Evolutionary conservation across 805 yeast species (phyloP), one percentile per base, ranked within the genome.

Genomic region (Candida patagonica): DNA sequence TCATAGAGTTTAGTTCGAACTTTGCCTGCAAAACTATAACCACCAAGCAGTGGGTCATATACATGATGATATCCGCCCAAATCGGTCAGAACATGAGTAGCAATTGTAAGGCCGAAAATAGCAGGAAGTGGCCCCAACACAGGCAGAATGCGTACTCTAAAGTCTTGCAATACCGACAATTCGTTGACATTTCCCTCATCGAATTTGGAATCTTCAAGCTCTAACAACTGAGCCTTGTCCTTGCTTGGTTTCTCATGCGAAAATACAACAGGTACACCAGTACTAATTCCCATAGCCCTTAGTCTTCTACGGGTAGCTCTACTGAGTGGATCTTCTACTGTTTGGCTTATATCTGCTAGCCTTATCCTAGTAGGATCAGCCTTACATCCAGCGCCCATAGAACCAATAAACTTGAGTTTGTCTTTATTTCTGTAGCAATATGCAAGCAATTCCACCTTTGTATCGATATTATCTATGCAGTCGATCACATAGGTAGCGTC

Each of bases 91-190:
- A 92, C 66, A 62, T 84, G 79, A 0, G 96, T 81, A 2, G 95
- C 94, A 42, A 89, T 73, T 0, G 95, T 75, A 35, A 92, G 69
- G 1, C 97, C 99, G 65, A 92, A 92, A 62, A 89, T 80, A 7
- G 92, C 96, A 1, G 99, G 99, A 80, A 92, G 77, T 0, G 98
- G 85, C 2, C 98, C 97, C 47, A 92, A 64, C 0, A 92, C 99
- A 0, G 99, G 99, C 42, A 92, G 68, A 35, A 92, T 89, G 51
- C 99, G 71, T 8, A 88, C 96, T 51, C 99, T 72, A 67, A 92
- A 92, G 62, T 86, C 87, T 52, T 76, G 79, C 48, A 92, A 62
- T 1, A 95, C 94, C 44, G 94, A 76, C 32, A 92, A 67, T 58
- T 94, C 92, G 48, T 77, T 92, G 26, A 89, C 95, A 42, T 77